Evolutionary conservation across 768 basidiomycete genomes (phyloP), one percentile per base, ranked within the genome.

Genomic region (Russula abietina): DNA sequence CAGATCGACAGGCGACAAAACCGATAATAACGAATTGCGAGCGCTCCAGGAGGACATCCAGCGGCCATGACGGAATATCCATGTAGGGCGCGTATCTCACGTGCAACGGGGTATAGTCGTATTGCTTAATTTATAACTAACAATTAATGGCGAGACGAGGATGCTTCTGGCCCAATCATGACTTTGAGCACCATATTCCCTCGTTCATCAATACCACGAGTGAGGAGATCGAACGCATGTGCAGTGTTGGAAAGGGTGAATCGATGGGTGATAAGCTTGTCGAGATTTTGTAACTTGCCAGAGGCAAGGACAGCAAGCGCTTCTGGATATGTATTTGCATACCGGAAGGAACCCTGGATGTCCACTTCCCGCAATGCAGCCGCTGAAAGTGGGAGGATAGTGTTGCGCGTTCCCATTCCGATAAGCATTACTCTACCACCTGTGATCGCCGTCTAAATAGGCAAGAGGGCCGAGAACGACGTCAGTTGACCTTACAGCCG

Each of bases 371-470:
- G 86, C 60, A 87, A 74, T 17, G 91, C 88, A 45, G 93, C 90
- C 32, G 82, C 80, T 48, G 88, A 87, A 60, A 94, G 80, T n/a
- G 96, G 96, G 58, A 97, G 79, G 66, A 81, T 79, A 60, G 88
- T 83, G 69, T 87, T 88, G 62, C 87, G 83, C 17, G 92, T 84
- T 68, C 96, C 96, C 96, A 98, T 98, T 24, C 96, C 96, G 67
- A 98, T 85, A 69, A 93, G 89, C 81, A 93, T 87, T 60, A 97
- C 91, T 71, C 89, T 92, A 55, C 92, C 91, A 55, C 94, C 95
- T 19, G 89, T 79, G 56, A 81, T 78, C 17, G 94, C 92, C 69
- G 87, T 83, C 92, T 93, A 73, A 38, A 57, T 46, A 28, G 48
- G 49, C 26, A 59, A 64, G 60, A 43, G 59, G 26, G 48, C 63